These are phyloP conservation scores for Aspergillus ellipticus DNA, from an alignment of 495 filamentous ascomycete species.

Conservation along the genomic window DNA sequence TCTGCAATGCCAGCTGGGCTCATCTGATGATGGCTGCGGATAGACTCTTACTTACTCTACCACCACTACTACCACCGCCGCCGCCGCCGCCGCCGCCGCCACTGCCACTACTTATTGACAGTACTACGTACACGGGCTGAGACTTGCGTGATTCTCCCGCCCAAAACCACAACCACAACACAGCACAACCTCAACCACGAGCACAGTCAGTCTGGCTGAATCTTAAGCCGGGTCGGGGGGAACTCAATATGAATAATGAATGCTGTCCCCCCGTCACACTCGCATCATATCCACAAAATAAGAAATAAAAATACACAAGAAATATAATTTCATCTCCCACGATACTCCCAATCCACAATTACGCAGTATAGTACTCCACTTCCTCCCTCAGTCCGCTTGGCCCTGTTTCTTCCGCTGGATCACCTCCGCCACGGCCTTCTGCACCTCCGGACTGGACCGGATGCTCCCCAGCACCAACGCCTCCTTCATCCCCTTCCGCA, in stretches of 20 bases:
- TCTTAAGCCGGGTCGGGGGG: background rate
- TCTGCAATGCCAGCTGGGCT: no score
- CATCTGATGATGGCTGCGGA: no score
- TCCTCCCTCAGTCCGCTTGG: constrained; percentile 15
- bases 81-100: no score
- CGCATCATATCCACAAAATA: background rate
- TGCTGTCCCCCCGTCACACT: background rate
- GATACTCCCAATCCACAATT: background rate
- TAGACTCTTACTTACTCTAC: no score
- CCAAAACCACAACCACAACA: no score
- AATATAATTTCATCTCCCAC: background rate
- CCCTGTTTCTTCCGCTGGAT: constrained; percentile 49
- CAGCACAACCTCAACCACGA: no score
- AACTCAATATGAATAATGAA: background rate
- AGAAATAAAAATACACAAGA: background rate
- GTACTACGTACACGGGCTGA: no score
- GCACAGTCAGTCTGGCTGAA: no score
- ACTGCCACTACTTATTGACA: no score
- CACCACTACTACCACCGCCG: no score
- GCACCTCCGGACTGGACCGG: constrained; percentile 67
- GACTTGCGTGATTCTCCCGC: no score
- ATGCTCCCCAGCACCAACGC: constrained; percentile 76
- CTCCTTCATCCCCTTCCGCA: constrained; percentile 67
- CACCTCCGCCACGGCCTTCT: constrained; percentile 64
- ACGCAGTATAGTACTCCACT: background rate